Conservation (phyloP, 768 basidiomycete species). For the Leccinum variicolor region DNA sequence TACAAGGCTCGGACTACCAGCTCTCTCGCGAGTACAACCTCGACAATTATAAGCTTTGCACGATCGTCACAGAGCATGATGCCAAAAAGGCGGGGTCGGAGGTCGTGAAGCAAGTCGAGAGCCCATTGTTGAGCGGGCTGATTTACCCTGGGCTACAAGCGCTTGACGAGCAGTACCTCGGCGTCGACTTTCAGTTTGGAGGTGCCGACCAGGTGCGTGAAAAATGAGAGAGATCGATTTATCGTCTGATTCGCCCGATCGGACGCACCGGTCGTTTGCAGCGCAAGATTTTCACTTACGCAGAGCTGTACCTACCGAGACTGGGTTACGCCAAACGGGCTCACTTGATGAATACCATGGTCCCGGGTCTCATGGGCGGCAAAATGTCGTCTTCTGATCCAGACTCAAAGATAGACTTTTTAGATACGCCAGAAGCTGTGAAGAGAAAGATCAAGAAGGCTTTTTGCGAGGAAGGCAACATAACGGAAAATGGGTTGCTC, state of each 20-base stretch:
- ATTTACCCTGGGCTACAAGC: conserved; percentile 97
- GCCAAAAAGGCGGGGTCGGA: conserved; percentile 98
- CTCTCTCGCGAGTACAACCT: conserved; percentile 88
- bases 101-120: conserved; percentile 96
- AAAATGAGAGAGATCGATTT: background rate
- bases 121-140: conserved; percentile 84
- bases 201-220: conserved; percentile 88
- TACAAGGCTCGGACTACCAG: conserved; percentile 92
- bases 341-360: conserved; percentile 98
- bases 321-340: conserved; percentile 93
- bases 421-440: conserved; percentile 81
- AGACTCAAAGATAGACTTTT: conserved; percentile 97
- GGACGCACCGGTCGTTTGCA: conserved; percentile 28
- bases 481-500: conserved; percentile 84
- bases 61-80: conserved; percentile 93
- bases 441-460: conserved; percentile 89
- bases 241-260: background rate
- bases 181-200: conserved; percentile 95
- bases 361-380: conserved; percentile 88
- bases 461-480: conserved; percentile 92
- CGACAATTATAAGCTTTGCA: conserved; percentile 89
- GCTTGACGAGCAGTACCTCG: conserved; percentile 95
- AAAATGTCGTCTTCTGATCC: conserved; percentile 99
- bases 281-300: conserved; percentile 99
- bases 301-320: conserved; percentile 90